A percentile compares a stretch with the other conserved stretches of the same genome.
These are phyloP conservation scores for Theobroma grandiflorum DNA, from an alignment of 441 rosid genomes.

Conservation along the genomic window DNA sequence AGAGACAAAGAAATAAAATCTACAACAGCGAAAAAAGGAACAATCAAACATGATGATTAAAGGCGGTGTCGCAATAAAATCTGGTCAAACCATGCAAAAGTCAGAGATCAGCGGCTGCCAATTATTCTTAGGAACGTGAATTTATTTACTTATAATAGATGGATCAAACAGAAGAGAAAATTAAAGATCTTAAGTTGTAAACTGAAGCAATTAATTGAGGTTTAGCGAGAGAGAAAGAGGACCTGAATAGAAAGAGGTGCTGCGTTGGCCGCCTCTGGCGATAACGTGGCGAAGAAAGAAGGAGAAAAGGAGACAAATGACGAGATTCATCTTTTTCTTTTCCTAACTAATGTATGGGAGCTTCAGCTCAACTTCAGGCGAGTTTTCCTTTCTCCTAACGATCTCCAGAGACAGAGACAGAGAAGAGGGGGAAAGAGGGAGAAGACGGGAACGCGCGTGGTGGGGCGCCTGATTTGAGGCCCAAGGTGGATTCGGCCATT, in stretches of 20 bases:
- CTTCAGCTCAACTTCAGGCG: neutral
- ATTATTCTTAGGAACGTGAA: neutral
- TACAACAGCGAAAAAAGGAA: neutral
- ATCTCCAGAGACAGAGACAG: neutral
- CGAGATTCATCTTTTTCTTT: neutral
- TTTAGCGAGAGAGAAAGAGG: conserved; percentile 12
- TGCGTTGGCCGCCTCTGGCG: conserved; percentile 56
- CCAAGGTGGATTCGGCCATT: neutral
- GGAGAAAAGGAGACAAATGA: conserved; percentile 4
- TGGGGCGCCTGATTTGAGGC: neutral
- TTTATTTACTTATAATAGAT: neutral
- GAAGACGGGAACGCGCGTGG: neutral
- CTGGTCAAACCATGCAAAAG: conserved; percentile 3
- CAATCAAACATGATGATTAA: neutral
- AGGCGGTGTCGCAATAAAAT: neutral
- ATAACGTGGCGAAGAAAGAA: conserved; percentile 32
- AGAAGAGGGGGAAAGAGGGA: neutral
- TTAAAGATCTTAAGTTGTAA: neutral
- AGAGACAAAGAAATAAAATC: neutral
- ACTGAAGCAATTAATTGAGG: neutral
- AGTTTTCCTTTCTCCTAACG: neutral
- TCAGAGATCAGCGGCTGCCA: neutral
- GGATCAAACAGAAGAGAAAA: conserved; percentile 14
- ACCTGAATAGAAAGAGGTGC: conserved; percentile 42
- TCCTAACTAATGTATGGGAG: neutral